Conservation (phyloP, 2,329 filamentous ascomycete genomes). For the Hyphodiscus sp. region DNA sequence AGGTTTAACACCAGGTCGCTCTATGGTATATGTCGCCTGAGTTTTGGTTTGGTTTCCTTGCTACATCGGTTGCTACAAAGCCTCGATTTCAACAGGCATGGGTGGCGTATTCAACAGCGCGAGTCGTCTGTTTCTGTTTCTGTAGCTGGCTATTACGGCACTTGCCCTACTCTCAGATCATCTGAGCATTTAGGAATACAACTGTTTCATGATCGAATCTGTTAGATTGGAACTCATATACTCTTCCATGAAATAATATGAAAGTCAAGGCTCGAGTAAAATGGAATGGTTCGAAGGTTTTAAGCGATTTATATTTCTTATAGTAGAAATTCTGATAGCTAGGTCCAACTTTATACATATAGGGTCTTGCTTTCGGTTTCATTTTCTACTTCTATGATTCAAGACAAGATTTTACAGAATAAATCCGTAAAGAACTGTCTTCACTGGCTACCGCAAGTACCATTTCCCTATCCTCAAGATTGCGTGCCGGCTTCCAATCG, state of each 20-base stretch:
- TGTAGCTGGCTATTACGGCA: no score
- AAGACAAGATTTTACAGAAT: slow-evolving; percentile 31
- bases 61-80: neutral
- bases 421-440: slow-evolving; percentile 54
- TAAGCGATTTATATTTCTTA: no score
- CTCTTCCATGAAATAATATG: no score
- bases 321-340: no score
- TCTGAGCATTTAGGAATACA: no score
- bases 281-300: no score
- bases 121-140: neutral
- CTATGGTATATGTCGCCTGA: no score
- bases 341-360: neutral
- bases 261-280: no score
- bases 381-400: slow-evolving; percentile 4
- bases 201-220: no score
- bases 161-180: no score
- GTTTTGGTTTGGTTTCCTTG: neutral
- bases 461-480: slow-evolving; percentile 8
- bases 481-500: slow-evolving; percentile 54
- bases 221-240: no score
- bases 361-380: neutral
- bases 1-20: no score
- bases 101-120: slow-evolving; percentile 7
- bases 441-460: slow-evolving; percentile 39
- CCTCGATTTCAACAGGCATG: slow-evolving; percentile 5